Percentiles rank a stretch among this genome's conserved stretches.
These are phyloP conservation scores for Debaryomycetaceae sp. DNA, from an alignment of 1,139 yeast genomes.

Conservation along the genomic window DNA sequence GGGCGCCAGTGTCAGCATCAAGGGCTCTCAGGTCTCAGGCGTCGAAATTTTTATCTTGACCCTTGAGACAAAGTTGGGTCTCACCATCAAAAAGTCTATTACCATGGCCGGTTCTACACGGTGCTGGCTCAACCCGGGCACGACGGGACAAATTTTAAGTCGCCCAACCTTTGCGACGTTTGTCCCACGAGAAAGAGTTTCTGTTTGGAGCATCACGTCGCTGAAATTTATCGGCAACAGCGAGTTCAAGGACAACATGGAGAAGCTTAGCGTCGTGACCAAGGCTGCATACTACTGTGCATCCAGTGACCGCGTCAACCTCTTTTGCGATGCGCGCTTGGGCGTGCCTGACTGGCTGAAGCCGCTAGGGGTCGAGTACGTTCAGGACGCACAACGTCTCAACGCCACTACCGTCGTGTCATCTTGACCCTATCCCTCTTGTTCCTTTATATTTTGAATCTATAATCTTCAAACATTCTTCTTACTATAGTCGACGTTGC, in stretches of 20 bases:
- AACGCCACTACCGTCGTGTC: slow-evolving; percentile 1
- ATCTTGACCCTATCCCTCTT: neutral
- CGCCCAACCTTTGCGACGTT: slow-evolving; percentile 15
- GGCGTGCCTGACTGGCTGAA: slow-evolving; percentile 19
- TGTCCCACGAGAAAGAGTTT: slow-evolving; percentile 12
- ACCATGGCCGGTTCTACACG: slow-evolving; percentile 13
- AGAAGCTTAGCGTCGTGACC: slow-evolving; percentile 13
- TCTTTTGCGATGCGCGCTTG: slow-evolving; percentile 17
- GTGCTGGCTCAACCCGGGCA: slow-evolving; percentile 16
- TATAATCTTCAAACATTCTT: slow-evolving; percentile 17
- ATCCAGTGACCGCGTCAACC: slow-evolving; percentile 19
- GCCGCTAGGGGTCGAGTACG: slow-evolving; percentile 18
- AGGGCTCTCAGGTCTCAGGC: too few species aligned
- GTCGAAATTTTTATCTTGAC: too few species aligned
- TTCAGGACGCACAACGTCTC: slow-evolving; percentile 2
- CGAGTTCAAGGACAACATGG: slow-evolving; percentile 12
- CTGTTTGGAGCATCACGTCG: slow-evolving; percentile 10
- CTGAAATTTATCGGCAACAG: slow-evolving; percentile 12
- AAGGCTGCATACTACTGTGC: slow-evolving; percentile 18
- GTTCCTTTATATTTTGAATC: neutral
- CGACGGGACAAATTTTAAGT: slow-evolving; percentile 19
- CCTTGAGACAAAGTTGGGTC: too few species aligned
- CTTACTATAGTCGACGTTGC: slow-evolving; percentile 26
- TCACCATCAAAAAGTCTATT: slow-evolving; percentile 6
- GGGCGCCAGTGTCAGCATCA: too few species aligned